phyloP scores from a whole-genome alignment of 495 filamentous ascomycete genomes.

The Penicillium herquei region DNA sequence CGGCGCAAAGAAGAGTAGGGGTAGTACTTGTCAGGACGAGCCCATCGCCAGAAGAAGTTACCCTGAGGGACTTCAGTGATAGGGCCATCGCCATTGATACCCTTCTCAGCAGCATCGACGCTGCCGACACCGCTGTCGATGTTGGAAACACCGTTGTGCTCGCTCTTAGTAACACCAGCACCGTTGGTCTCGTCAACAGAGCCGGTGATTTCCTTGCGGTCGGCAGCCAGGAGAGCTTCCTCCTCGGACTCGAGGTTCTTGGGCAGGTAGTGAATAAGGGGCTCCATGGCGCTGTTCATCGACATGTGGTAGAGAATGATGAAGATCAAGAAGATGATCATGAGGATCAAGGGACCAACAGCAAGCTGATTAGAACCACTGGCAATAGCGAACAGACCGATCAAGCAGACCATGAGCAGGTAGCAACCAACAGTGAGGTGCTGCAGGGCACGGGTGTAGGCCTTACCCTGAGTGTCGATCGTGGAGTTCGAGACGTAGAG shows the following conservation, averaged over 20 bases:
- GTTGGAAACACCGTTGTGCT: conserved; percentile 14
- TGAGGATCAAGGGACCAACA: conserved; percentile 76
- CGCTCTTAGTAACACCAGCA: conserved; percentile 15
- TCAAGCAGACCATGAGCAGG: conserved; percentile 78
- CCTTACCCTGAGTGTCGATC: conserved; percentile 88
- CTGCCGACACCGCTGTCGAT: conserved; percentile 30
- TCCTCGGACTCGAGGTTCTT: conserved; percentile 63
- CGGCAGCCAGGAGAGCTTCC: conserved; percentile 56
- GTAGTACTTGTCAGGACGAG: conserved; percentile 74
- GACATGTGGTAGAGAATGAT: conserved; percentile 79
- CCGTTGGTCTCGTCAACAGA: conserved; percentile 19
- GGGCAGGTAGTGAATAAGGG: conserved; percentile 79
- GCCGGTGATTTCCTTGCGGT: conserved; percentile 33
- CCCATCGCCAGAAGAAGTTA: conserved; percentile 64
- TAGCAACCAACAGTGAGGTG: conserved; percentile 90
- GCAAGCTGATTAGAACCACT: conserved; percentile 54
- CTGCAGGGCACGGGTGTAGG: conserved; percentile 86
- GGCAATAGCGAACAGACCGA: conserved; percentile 82
- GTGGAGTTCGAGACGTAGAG: conserved; percentile 82
- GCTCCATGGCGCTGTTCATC: conserved; percentile 74
- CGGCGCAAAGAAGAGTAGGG: conserved; percentile 71
- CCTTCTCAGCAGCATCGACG: conserved; percentile 40
- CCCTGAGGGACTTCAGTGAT: conserved; percentile 38
- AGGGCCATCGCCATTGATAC: conserved; percentile 17
- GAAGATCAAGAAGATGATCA: conserved; percentile 79